phyloP scores from a whole-genome alignment of 768 basidiomycete species.

The Lentinula detonsa region DNA sequence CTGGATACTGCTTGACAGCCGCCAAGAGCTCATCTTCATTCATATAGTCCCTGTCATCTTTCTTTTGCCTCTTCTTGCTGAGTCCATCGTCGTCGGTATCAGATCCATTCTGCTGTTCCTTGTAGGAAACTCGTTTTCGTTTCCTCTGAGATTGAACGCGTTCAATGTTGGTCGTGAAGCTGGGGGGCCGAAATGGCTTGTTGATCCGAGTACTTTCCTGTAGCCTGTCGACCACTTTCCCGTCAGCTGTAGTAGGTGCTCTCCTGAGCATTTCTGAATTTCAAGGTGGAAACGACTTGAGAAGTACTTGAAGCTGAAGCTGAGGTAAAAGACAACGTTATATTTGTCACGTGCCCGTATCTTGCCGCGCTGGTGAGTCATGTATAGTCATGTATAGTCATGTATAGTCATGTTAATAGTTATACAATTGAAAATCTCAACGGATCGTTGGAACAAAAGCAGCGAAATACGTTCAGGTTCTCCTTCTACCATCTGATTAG shows the following conservation, averaged over 20 bases:
- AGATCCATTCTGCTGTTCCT: constrained; percentile 57
- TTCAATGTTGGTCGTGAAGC: constrained; percentile 34
- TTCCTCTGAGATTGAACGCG: constrained; percentile 69
- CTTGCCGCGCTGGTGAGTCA: neutral
- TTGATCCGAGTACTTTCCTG: constrained; percentile 69
- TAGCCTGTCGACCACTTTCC: constrained; percentile 59
- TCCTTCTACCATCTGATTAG: too few relatives aligned
- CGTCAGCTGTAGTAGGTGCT: constrained; percentile 63
- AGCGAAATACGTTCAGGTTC: too few relatives aligned
- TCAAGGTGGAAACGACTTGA: neutral
- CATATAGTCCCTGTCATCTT: constrained; percentile 53
- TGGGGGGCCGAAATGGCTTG: constrained; percentile 79
- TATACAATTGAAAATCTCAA: too few relatives aligned
- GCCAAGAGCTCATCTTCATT: constrained; percentile 59
- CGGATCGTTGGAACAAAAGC: too few relatives aligned
- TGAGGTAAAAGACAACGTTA: too few relatives aligned
- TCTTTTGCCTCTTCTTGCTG: constrained; percentile 57
- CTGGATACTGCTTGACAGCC: constrained; percentile 66
- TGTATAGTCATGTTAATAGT: too few relatives aligned
- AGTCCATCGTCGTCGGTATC: constrained; percentile 49
- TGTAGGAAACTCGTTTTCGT: constrained; percentile 85
- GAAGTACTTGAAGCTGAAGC: too few relatives aligned
- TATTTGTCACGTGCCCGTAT: neutral
- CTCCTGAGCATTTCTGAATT: constrained; percentile 54
- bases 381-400: too few relatives aligned